phyloP scores from a whole-genome alignment of 306 rosid species.

The Castanea mollissima region DNA sequence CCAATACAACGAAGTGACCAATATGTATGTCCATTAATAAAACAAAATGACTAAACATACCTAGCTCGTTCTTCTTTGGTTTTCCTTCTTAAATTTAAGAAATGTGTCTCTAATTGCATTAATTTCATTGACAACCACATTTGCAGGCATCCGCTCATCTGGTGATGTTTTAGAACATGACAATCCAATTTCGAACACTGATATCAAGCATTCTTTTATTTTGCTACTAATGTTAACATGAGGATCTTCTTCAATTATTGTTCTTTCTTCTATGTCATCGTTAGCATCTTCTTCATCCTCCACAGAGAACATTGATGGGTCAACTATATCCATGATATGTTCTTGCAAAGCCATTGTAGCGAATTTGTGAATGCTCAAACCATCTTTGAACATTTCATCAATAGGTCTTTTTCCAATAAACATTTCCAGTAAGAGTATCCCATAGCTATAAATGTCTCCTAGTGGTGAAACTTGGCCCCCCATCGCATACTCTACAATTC shows the following conservation, averaged over 20 bases:
- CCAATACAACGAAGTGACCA: no score
- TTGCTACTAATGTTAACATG: not conserved
- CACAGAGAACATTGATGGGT: no score
- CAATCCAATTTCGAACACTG: constrained; percentile 42
- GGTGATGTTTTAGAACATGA: constrained; percentile 40
- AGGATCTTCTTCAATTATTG: constrained; percentile 8
- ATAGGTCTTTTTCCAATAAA: no score
- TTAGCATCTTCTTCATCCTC: not conserved
- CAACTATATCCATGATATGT: no score
- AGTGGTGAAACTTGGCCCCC: no score
- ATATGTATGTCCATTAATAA: not conserved
- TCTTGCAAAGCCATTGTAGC: no score
- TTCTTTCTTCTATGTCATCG: constrained; percentile 18
- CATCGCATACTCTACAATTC: no score
- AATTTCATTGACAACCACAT: constrained; percentile 31
- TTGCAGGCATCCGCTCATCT: constrained; percentile 26
- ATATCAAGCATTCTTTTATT: constrained; percentile 34
- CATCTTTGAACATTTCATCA: no score
- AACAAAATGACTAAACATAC: not conserved
- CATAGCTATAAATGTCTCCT: no score
- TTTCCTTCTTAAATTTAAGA: not conserved
- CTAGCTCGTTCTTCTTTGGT: no score
- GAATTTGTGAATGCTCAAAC: no score
- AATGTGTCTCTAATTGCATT: constrained; percentile 14
- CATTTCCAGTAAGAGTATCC: no score